phyloP scores from a whole-genome alignment of 2,329 filamentous ascomycete species.

The Aspergillus sp. region DNA sequence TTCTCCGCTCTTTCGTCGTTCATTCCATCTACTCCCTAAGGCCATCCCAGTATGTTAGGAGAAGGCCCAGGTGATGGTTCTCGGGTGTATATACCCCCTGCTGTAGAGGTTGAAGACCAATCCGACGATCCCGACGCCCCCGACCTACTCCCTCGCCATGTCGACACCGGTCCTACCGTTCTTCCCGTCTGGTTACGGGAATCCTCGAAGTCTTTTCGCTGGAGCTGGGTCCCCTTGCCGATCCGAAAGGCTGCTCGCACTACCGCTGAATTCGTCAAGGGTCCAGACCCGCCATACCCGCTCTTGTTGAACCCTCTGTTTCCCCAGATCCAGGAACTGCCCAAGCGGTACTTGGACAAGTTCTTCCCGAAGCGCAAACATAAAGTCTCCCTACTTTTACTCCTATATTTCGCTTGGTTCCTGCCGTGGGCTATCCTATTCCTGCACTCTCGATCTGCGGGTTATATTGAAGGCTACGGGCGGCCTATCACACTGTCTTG shows the following conservation, averaged over 20 bases:
- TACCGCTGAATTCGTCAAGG: slow-evolving; percentile 47
- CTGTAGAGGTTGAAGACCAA: slow-evolving; percentile 36
- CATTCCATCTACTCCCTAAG: not conserved
- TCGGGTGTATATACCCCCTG: slow-evolving; percentile 33
- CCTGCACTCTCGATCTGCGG: slow-evolving; percentile 45
- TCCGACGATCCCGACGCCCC: slow-evolving; percentile 34
- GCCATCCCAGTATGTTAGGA: slow-evolving; percentile 27
- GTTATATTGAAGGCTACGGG: slow-evolving; percentile 51
- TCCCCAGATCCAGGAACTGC: slow-evolving; percentile 48
- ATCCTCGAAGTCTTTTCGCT: slow-evolving; percentile 48
- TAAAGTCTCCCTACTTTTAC: slow-evolving; percentile 42
- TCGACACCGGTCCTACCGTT: slow-evolving; percentile 22
- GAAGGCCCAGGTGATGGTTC: slow-evolving; percentile 32
- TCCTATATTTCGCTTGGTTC: slow-evolving; percentile 49
- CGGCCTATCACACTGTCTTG: slow-evolving; percentile 47
- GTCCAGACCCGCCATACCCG: slow-evolving; percentile 47
- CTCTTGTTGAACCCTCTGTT: slow-evolving; percentile 49
- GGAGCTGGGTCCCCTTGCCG: slow-evolving; percentile 49
- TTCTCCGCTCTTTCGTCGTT: slow-evolving; percentile 1
- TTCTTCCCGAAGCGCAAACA: slow-evolving; percentile 49
- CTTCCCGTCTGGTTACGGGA: slow-evolving; percentile 50
- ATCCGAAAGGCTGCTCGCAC: slow-evolving; percentile 45
- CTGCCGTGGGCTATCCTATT: slow-evolving; percentile 48
- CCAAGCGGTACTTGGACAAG: slow-evolving; percentile 43
- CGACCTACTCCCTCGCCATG: slow-evolving; percentile 32